A percentile compares a stretch with the other conserved stretches of the same genome.
phyloP scores from a whole-genome alignment of 768 basidiomycete species.

The Auriscalpium microsporum region DNA sequence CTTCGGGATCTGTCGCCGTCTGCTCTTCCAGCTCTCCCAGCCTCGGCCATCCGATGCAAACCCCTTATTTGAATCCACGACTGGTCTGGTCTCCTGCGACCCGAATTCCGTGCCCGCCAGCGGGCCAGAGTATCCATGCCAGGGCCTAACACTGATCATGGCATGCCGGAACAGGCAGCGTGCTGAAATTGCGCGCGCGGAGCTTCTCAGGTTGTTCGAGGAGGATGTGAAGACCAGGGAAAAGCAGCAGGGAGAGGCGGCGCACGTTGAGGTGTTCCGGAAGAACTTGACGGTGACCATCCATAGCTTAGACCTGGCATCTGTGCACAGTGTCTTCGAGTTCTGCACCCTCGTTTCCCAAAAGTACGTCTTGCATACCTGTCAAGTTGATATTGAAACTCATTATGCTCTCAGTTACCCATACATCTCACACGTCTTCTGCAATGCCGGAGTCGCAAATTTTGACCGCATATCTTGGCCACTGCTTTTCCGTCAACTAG shows the following conservation, averaged over 20 bases:
- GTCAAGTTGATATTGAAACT: background rate
- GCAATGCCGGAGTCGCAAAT: slow-evolving; percentile 68
- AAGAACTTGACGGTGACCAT: slow-evolving; percentile 53
- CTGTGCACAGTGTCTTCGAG: slow-evolving; percentile 47
- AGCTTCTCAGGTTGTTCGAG: slow-evolving; percentile 48
- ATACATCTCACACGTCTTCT: slow-evolving; percentile 73
- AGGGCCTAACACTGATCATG: slow-evolving; percentile 66
- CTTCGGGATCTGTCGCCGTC: slow-evolving; percentile 73
- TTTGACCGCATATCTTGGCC: slow-evolving; percentile 49
- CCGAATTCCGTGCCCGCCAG: slow-evolving; percentile 2
- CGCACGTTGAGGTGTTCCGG: slow-evolving; percentile 49
- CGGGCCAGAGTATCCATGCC: slow-evolving; percentile 25
- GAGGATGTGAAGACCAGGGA: slow-evolving; percentile 36
- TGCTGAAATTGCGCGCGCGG: slow-evolving; percentile 52
- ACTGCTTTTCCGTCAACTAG: slow-evolving; percentile 37
- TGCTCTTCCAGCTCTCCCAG: slow-evolving; percentile 59
- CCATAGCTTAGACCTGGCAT: slow-evolving; percentile 56
- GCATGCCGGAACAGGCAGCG: slow-evolving; percentile 65
- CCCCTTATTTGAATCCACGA: slow-evolving; percentile 30
- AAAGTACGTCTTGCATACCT: slow-evolving; percentile 35
- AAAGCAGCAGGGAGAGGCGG: slow-evolving; percentile 32
- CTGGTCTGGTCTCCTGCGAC: slow-evolving; percentile 1
- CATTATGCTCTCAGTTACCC: slow-evolving; percentile 44
- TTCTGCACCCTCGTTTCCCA: slow-evolving; percentile 48
- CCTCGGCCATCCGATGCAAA: slow-evolving; percentile 40